Evolutionary conservation across 2,329 filamentous ascomycete genomes (phyloP).

Genomic region (Microascus cirrosus): DNA sequence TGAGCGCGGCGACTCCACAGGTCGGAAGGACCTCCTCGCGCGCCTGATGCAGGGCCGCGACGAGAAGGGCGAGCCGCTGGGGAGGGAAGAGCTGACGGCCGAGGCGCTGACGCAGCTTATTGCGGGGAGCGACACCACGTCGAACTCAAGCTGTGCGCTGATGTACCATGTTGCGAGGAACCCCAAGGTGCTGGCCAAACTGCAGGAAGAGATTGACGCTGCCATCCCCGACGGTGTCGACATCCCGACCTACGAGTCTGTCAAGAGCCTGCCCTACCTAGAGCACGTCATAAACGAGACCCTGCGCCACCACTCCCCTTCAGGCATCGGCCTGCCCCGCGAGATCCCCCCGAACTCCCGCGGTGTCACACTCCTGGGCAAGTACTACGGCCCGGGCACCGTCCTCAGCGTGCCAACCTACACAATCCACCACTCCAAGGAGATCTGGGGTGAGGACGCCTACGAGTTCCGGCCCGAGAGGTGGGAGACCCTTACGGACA

Average conservation of each 20-base stretch:
- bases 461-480: conserved; percentile 58
- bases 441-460: conserved; percentile 58
- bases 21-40: conserved; percentile 69
- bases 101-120: conserved; percentile 86
- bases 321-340: conserved; percentile 73
- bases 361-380: conserved; percentile 53
- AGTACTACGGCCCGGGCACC: conserved; percentile 63
- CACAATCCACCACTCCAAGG: conserved; percentile 65
- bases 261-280: conserved; percentile 68
- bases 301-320: conserved; percentile 78
- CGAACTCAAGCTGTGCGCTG: conserved; percentile 72
- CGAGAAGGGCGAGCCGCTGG: conserved; percentile 63
- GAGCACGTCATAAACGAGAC: conserved; percentile 70
- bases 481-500: conserved; percentile 47
- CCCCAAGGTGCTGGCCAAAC: conserved; percentile 57
- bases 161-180: conserved; percentile 65
- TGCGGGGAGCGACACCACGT: conserved; percentile 66
- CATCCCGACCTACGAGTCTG: conserved; percentile 61
- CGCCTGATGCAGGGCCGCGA: conserved; percentile 80
- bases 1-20: conserved; percentile 52
- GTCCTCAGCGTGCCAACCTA: conserved; percentile 73
- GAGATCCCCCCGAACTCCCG: conserved; percentile 51
- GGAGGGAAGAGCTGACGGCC: conserved; percentile 70
- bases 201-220: conserved; percentile 66
- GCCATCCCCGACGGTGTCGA: conserved; percentile 48